phyloP scores from a whole-genome alignment of 1,139 yeast genomes.

The Nakaseomyces bracarensis region DNA sequence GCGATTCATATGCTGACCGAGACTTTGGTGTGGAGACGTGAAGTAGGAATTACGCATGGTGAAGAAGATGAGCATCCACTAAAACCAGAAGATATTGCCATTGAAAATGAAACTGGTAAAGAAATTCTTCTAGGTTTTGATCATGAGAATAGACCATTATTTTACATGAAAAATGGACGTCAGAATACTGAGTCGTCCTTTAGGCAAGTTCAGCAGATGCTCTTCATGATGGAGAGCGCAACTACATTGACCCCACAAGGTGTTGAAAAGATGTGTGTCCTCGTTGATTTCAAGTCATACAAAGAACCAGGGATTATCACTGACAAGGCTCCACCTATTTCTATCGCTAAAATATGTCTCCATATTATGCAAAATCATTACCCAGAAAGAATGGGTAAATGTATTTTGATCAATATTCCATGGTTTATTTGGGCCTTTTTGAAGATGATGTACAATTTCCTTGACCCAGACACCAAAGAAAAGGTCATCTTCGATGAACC shows the following conservation, averaged over 20 bases:
- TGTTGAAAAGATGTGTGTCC: constrained; percentile 78
- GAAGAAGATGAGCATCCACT: constrained; percentile 37
- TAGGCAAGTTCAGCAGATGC: constrained; percentile 85
- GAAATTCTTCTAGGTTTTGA: constrained; percentile 82
- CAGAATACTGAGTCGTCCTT: constrained; percentile 84
- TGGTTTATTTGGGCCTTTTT: constrained; percentile 82
- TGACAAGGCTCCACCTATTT: constrained; percentile 33
- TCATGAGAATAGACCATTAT: constrained; percentile 73
- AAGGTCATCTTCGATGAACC: constrained; percentile 84
- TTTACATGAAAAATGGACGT: constrained; percentile 81
- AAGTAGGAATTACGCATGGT: constrained; percentile 68
- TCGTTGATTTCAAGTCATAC: constrained; percentile 79
- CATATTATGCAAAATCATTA: constrained; percentile 85
- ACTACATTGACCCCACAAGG: constrained; percentile 92
- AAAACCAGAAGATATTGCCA: constrained; percentile 52
- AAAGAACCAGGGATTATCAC: constrained; percentile 36
- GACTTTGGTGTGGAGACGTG: constrained; percentile 82
- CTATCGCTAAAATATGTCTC: constrained; percentile 64
- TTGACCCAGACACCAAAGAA: constrained; percentile 84
- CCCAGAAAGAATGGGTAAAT: constrained; percentile 85
- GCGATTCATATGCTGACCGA: constrained; percentile 68
- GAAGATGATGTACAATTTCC: constrained; percentile 79
- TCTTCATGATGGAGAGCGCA: constrained; percentile 79
- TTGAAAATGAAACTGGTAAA: constrained; percentile 82
- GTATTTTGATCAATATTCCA: constrained; percentile 80